These are phyloP conservation scores for Cercis canadensis DNA, from an alignment of 306 rosid genomes.

Conservation along the genomic window DNA sequence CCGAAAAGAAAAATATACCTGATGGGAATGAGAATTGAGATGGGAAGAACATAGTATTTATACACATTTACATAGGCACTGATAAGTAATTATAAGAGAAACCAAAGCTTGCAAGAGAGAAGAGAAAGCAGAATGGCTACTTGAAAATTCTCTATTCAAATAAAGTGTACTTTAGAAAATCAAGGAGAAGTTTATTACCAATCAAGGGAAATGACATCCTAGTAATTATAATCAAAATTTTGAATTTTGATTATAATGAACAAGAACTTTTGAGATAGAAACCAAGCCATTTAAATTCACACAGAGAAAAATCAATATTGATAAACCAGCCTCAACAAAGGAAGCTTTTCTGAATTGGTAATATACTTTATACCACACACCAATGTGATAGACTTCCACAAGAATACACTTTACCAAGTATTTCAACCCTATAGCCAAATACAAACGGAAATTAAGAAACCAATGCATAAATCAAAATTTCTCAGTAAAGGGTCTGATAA, in stretches of 20 bases:
- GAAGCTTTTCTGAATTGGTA: neutral
- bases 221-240: slow-evolving; percentile 24
- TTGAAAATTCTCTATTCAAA: neutral
- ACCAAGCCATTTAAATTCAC: neutral
- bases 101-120: neutral
- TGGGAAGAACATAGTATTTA: neutral
- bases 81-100: slow-evolving; percentile 9
- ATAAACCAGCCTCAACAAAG: neutral
- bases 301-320: neutral
- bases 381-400: slow-evolving; percentile 6
- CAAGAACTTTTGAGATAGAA: neutral
- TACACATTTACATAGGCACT: slow-evolving; percentile 9
- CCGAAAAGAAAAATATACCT: slow-evolving; percentile 14
- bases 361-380: slow-evolving; percentile 2
- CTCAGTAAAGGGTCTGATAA: no score
- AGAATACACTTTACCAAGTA: slow-evolving; percentile 2
- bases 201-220: neutral
- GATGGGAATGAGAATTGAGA: neutral
- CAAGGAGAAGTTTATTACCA: neutral
- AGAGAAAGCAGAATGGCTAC: slow-evolving; percentile 19
- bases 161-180: neutral
- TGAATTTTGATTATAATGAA: slow-evolving; percentile 9
- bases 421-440: no score
- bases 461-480: slow-evolving; percentile 24
- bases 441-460: slow-evolving; percentile 4